Evolutionary conservation across 2,329 filamentous ascomycete genomes (phyloP).

Genomic region (Tolypocladium ophioglossoides): DNA sequence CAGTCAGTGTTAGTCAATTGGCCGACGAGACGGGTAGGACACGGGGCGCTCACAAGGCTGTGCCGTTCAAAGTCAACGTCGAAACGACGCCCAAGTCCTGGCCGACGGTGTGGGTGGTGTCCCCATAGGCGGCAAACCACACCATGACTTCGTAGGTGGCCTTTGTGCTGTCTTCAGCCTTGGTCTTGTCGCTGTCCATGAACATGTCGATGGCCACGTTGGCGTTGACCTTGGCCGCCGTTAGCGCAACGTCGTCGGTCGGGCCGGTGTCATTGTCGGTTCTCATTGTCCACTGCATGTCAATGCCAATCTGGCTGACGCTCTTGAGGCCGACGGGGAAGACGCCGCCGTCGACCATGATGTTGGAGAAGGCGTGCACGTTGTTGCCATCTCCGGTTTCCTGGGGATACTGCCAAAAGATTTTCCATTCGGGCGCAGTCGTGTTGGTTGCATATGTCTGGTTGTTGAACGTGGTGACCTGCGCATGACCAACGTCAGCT

Average conservation of each 20-base stretch:
- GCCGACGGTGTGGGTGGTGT: constrained; percentile 37
- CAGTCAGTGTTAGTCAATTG: background rate
- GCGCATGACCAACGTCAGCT: background rate
- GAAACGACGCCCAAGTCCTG: constrained; percentile 17
- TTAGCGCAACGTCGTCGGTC: constrained; percentile 22
- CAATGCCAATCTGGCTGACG: constrained; percentile 29
- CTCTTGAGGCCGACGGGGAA: constrained; percentile 31
- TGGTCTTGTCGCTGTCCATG: constrained; percentile 32
- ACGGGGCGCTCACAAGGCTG: constrained; percentile 26
- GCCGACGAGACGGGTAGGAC: background rate
- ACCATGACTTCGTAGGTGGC: constrained; percentile 46
- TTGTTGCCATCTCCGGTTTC: constrained; percentile 17
- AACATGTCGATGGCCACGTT: constrained; percentile 53
- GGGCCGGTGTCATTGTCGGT: constrained; percentile 28
- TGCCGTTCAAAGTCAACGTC: constrained; percentile 27
- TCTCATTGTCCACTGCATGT: constrained; percentile 37
- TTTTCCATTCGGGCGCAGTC: constrained; percentile 36
- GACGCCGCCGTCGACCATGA: constrained; percentile 31
- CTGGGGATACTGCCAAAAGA: constrained; percentile 42
- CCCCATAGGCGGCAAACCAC: constrained; percentile 39
- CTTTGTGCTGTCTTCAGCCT: constrained; percentile 26
- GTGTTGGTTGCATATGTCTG: constrained; percentile 34
- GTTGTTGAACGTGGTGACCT: constrained; percentile 41
- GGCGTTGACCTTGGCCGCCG: constrained; percentile 29
- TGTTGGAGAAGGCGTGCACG: constrained; percentile 46